These are phyloP conservation scores for Cladosporium sphaerospermum DNA, from an alignment of 2,329 filamentous ascomycete genomes.

Conservation along the genomic window DNA sequence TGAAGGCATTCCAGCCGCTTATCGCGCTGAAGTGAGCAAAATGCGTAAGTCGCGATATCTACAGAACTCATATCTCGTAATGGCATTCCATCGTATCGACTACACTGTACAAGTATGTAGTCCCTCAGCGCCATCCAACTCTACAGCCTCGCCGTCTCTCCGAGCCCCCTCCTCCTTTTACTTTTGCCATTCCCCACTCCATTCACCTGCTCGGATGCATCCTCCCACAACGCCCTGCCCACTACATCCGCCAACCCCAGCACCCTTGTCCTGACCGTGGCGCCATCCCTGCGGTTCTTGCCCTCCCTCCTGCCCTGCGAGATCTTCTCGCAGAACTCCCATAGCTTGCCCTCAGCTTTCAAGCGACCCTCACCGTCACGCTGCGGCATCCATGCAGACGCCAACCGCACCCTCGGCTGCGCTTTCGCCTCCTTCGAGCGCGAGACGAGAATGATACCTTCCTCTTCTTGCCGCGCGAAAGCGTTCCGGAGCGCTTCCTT, in stretches of 20 bases:
- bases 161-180: not conserved
- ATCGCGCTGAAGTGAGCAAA: not conserved
- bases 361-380: conserved; percentile 61
- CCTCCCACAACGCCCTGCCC: conserved; percentile 52
- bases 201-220: not conserved
- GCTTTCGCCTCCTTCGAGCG: conserved; percentile 60
- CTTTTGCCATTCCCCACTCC: not conserved
- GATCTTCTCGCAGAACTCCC: conserved; percentile 88
- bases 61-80: too few species aligned
- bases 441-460: conserved; percentile 74
- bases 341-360: conserved; percentile 67
- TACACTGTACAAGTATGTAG: too few species aligned
- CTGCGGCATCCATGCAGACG: conserved; percentile 48
- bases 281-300: conserved; percentile 91
- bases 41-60: too few species aligned
- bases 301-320: conserved; percentile 78
- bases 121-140: too few species aligned
- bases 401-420: conserved; percentile 59
- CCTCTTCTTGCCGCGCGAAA: conserved; percentile 80
- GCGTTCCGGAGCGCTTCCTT: conserved; percentile 96
- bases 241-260: conserved; percentile 69
- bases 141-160: not conserved
- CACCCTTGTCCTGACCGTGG: conserved; percentile 78
- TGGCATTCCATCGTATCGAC: too few species aligned
- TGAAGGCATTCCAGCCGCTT: not conserved